Conservation (phyloP, 1,139 yeast species). For the Magnusiomyces sp. region DNA sequence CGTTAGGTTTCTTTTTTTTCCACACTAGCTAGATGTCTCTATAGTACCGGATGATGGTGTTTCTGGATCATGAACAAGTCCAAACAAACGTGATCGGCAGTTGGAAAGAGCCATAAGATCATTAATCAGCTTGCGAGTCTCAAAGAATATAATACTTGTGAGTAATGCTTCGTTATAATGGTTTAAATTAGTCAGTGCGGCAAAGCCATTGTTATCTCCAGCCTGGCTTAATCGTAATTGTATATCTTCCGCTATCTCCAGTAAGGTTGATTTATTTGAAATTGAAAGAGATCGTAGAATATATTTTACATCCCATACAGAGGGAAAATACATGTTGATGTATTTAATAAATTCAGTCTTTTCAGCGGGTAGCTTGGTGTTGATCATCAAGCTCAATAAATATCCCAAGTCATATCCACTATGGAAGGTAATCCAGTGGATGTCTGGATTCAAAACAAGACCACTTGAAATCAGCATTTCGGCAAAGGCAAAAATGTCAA, state of each 20-base stretch:
- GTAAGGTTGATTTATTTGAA: slow-evolving; percentile 32
- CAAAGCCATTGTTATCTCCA: background rate
- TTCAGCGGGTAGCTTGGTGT: slow-evolving; percentile 69
- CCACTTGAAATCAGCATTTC: slow-evolving; percentile 85
- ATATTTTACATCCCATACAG: slow-evolving; percentile 74
- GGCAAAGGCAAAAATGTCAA: slow-evolving; percentile 72
- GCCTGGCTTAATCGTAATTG: slow-evolving; percentile 22
- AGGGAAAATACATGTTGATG: slow-evolving; percentile 68
- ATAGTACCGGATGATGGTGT: too few species aligned
- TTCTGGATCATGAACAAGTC: slow-evolving; percentile 22
- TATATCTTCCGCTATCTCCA: slow-evolving; percentile 44
- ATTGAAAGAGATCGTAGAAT: slow-evolving; percentile 46
- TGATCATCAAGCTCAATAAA: slow-evolving; percentile 66
- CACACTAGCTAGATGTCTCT: too few species aligned
- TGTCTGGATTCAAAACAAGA: slow-evolving; percentile 58
- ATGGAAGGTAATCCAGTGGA: slow-evolving; percentile 88
- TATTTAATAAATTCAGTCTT: slow-evolving; percentile 73
- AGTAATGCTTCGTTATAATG: slow-evolving; percentile 48
- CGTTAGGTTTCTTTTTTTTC: too few species aligned
- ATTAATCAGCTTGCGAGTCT: slow-evolving; percentile 29
- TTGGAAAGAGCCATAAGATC: slow-evolving; percentile 20
- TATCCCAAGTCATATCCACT: slow-evolving; percentile 90
- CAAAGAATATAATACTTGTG: slow-evolving; percentile 44
- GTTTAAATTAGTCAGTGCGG: slow-evolving; percentile 26
- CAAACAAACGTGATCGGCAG: slow-evolving; percentile 31